Conservation (phyloP, 2,329 filamentous ascomycete genomes). For the Paecilomyces fulvus region DNA sequence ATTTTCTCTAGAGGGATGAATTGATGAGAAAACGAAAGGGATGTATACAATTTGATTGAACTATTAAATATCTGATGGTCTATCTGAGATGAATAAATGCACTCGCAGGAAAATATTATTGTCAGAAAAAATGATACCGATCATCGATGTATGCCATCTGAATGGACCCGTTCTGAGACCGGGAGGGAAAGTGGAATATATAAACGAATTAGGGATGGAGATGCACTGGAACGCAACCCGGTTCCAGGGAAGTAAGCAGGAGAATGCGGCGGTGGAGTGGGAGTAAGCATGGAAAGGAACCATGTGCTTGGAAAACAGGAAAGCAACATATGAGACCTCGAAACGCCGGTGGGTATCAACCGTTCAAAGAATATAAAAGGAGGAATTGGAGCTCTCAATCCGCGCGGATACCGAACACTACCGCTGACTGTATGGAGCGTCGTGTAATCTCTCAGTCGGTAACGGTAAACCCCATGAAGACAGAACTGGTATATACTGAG, state of each 20-base stretch:
- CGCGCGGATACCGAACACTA: background rate
- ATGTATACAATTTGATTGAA: too few species aligned
- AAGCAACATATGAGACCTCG: background rate
- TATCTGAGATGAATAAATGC: too few species aligned
- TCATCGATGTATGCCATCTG: background rate
- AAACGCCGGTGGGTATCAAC: background rate
- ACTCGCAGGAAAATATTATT: too few species aligned
- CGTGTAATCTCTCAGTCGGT: background rate
- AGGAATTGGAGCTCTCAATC: background rate
- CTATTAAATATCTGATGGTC: too few species aligned
- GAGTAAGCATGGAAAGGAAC: background rate
- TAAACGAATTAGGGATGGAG: background rate
- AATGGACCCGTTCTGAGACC: background rate
- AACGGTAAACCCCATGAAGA: background rate
- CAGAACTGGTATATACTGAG: background rate
- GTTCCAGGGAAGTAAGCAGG: background rate
- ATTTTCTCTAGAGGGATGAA: too few species aligned
- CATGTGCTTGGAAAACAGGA: background rate
- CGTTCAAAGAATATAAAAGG: background rate
- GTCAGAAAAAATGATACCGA: background rate
- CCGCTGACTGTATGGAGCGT: background rate
- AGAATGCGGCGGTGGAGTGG: background rate
- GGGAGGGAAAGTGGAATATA: background rate
- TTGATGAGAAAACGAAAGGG: too few species aligned
- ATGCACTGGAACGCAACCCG: background rate